These are phyloP conservation scores for Eimeria mitis DNA, from an alignment of 169 alveolate species.

Conservation along the genomic window DNA sequence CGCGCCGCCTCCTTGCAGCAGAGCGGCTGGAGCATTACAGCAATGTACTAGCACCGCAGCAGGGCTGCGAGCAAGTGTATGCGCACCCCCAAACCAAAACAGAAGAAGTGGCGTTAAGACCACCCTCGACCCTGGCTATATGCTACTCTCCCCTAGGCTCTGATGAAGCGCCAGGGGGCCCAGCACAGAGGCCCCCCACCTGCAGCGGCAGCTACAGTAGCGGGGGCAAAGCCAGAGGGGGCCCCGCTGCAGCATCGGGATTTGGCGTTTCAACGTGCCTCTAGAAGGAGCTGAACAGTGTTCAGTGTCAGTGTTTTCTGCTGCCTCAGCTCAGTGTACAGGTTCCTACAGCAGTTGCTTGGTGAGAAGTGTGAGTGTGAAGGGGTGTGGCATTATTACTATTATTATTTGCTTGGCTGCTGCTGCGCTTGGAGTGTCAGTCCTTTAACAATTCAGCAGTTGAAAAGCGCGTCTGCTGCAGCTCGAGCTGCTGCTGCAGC, in stretches of 20 bases:
- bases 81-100: background rate
- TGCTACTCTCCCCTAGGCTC: background rate
- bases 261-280: background rate
- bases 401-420: too few relatives aligned
- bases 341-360: too few relatives aligned
- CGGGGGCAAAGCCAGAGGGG: background rate
- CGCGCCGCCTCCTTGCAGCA: too few relatives aligned
- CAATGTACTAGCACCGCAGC: background rate
- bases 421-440: background rate
- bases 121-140: too few relatives aligned
- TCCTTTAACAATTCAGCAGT: background rate
- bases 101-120: background rate
- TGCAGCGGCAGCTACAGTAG: background rate
- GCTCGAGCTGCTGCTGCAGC: conserved; percentile 44
- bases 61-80: background rate
- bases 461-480: background rate
- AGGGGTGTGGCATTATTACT: too few relatives aligned
- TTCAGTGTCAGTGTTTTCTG: background rate
- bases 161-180: background rate
- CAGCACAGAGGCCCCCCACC: background rate
- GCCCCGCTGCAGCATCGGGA: background rate
- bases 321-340: background rate
- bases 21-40: too few relatives aligned
- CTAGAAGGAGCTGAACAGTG: background rate
- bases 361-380: too few relatives aligned